These are phyloP conservation scores for Plasmodium vivax DNA, from an alignment of 169 alveolate species.

Conservation along the genomic window DNA sequence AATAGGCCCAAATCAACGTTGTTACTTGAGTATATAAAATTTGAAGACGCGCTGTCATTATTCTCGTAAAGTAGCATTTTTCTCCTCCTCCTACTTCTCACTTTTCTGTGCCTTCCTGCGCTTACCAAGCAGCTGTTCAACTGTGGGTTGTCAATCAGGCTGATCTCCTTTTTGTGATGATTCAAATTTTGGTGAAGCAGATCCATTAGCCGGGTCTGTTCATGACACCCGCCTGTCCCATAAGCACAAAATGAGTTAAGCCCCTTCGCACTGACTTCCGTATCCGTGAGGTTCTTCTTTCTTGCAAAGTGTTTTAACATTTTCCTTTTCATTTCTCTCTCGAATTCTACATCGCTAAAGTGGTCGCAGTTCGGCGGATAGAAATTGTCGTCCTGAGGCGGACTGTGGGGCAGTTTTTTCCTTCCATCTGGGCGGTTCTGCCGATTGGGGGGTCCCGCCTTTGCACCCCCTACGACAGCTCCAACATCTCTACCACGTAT, in stretches of 20 bases:
- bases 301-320: neutral
- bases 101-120: neutral
- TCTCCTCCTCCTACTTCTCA: neutral
- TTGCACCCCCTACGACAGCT: neutral
- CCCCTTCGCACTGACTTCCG: slow-evolving; percentile 6
- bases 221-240: neutral
- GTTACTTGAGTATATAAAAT: neutral
- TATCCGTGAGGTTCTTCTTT: slow-evolving; percentile 26
- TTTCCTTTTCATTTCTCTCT: slow-evolving; percentile 26
- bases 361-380: neutral
- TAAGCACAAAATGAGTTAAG: neutral
- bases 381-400: neutral
- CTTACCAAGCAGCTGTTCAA: neutral
- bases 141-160: neutral
- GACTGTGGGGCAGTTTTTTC: neutral
- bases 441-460: neutral
- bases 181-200: slow-evolving; percentile 1
- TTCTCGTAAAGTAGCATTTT: neutral
- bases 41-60: neutral
- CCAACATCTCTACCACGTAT: neutral
- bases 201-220: neutral
- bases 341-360: slow-evolving; percentile 36
- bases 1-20: neutral
- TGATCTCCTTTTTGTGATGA: neutral
- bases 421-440: neutral